Evolutionary conservation across 257 asterid species (phyloP).

Genomic region (Scutellaria baicalensis): DNA sequence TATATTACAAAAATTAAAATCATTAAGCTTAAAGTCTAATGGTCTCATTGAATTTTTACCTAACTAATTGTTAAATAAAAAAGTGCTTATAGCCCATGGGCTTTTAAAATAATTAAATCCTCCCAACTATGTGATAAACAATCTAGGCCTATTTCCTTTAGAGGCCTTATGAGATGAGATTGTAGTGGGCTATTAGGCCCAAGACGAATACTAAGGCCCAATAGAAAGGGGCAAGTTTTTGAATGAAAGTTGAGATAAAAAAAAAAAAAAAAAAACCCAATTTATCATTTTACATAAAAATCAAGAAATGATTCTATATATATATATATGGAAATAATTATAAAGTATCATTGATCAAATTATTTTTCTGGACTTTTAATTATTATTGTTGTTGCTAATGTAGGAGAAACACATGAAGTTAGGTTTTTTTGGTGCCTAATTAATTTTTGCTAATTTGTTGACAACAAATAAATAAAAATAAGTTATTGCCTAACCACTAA

Average conservation of each 20-base stretch:
- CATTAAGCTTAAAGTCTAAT: background rate
- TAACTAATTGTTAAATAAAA: background rate
- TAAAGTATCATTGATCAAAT: too few species aligned
- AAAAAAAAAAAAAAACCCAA: too few species aligned
- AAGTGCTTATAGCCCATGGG: background rate
- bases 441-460: background rate
- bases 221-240: background rate
- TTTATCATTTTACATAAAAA: background rate
- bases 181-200: background rate
- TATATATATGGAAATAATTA: too few species aligned
- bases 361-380: background rate
- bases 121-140: background rate
- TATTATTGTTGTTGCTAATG: background rate
- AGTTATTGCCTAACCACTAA: slow-evolving; percentile 22
- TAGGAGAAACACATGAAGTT: slow-evolving; percentile 3
- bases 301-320: too few species aligned
- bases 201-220: background rate
- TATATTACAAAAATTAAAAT: background rate
- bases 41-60: background rate
- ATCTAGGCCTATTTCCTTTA: background rate
- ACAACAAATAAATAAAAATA: background rate
- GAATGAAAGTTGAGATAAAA: background rate
- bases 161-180: background rate
- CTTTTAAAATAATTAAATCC: background rate
- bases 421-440: slow-evolving; percentile 19